phyloP scores from a whole-genome alignment of 2,329 filamentous ascomycete species.

The Arthrobotrys entomopaga region DNA sequence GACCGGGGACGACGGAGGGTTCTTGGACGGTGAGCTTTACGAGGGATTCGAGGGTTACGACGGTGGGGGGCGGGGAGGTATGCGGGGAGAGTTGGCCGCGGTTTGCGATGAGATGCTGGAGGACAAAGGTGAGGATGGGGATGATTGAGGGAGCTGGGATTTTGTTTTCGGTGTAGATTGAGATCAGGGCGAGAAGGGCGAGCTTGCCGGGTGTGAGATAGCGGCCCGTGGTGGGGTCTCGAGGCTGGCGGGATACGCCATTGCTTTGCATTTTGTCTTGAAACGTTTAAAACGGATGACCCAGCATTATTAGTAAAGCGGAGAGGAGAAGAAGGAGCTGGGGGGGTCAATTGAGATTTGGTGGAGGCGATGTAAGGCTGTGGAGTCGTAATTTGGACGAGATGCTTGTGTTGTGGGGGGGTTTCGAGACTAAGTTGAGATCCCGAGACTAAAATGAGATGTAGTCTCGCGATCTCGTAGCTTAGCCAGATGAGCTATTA shows the following conservation, averaged over 20 bases:
- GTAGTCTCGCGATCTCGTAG: no score
- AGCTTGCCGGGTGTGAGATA: conserved; percentile 91
- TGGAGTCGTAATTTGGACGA: not conserved
- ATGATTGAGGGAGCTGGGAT: conserved; percentile 77
- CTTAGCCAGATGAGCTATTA: no score
- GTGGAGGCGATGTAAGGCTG: not conserved
- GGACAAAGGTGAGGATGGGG: conserved; percentile 80
- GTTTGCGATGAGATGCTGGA: conserved; percentile 73
- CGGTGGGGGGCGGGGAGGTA: conserved; percentile 60
- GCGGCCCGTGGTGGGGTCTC: conserved; percentile 53
- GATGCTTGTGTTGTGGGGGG: not conserved
- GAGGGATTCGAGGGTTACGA: conserved; percentile 70
- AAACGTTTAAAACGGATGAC: not conserved
- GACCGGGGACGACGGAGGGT: conserved; percentile 66
- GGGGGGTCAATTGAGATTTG: conserved; percentile 2
- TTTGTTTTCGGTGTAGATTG: conserved; percentile 79
- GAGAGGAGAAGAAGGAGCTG: not conserved
- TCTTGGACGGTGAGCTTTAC: conserved; percentile 63
- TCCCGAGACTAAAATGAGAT: no score
- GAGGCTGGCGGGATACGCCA: conserved; percentile 38
- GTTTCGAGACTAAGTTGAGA: not conserved
- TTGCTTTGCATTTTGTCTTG: conserved; percentile 40
- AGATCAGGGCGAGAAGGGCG: conserved; percentile 79
- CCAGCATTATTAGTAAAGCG: conserved; percentile 2
- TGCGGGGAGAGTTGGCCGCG: conserved; percentile 59